Percentiles rank a stretch among this genome's conserved stretches.
Evolutionary conservation across 768 basidiomycete species (phyloP).

Genomic region (Aureoboletus auriporus): DNA sequence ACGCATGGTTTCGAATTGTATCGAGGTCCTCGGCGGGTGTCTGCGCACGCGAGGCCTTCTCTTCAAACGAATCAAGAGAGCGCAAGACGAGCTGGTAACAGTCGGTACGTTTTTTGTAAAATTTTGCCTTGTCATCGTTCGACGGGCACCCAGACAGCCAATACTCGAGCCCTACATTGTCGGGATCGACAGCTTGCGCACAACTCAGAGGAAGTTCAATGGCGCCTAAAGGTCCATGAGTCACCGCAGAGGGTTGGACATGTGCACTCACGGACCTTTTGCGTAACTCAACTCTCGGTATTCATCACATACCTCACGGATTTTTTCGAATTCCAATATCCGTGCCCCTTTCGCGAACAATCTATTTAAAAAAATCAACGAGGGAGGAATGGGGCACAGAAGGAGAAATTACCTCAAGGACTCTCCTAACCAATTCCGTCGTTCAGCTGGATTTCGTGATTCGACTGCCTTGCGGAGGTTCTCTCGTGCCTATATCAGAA

Average conservation of each 20-base stretch:
- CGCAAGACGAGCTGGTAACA: conserved; percentile 87
- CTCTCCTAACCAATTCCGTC: conserved; percentile 77
- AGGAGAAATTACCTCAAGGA: conserved; percentile 65
- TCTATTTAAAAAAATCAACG: conserved; percentile 36
- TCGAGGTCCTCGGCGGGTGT: conserved; percentile 52
- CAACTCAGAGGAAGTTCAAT: conserved; percentile 83
- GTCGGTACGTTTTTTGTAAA: conserved; percentile 57
- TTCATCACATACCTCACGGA: conserved; percentile 84
- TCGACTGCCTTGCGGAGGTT: conserved; percentile 88
- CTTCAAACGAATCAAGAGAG: conserved; percentile 77
- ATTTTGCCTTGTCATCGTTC: conserved; percentile 54
- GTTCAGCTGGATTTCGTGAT: conserved; percentile 67
- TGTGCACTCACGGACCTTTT: conserved; percentile 49
- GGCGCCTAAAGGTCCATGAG: conserved; percentile 50
- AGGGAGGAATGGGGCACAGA: background rate
- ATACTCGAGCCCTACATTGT: conserved; percentile 70
- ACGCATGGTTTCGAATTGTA: conserved; percentile 76
- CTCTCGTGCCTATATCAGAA: conserved; percentile 72
- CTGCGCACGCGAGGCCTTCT: conserved; percentile 41
- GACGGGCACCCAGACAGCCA: conserved; percentile 63
- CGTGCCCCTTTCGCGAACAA: conserved; percentile 86
- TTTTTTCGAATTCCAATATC: conserved; percentile 77
- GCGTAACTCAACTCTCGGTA: conserved; percentile 84
- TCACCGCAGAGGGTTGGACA: background rate
- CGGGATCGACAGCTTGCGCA: conserved; percentile 72